Evolutionary conservation across 495 filamentous ascomycete genomes (phyloP).

Genomic region (Xylaria acuta): DNA sequence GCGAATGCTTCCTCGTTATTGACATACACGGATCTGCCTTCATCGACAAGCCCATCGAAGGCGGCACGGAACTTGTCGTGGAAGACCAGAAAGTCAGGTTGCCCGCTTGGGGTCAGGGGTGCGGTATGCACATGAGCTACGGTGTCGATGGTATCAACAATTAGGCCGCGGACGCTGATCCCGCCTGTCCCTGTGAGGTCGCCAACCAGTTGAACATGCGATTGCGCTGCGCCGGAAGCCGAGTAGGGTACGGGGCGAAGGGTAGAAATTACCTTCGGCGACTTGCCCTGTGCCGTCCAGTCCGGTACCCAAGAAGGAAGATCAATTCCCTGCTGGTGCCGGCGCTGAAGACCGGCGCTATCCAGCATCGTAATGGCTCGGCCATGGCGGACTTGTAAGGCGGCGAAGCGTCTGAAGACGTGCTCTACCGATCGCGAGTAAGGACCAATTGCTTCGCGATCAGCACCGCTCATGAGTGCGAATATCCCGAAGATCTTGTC

Average conservation of each 20-base stretch:
- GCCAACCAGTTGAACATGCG: background rate
- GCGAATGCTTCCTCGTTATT: background rate
- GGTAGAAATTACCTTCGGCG: background rate
- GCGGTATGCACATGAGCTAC: background rate
- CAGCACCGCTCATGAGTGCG: background rate
- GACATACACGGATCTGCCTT: background rate
- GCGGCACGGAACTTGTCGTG: background rate
- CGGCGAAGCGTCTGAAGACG: background rate
- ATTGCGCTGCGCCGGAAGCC: no score
- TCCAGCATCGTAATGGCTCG: background rate
- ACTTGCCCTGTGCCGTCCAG: no score
- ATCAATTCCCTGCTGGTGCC: background rate
- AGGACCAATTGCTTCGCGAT: background rate
- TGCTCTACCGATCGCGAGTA: background rate
- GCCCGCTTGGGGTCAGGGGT: background rate
- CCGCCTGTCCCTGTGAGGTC: background rate
- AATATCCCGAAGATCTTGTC: conserved; percentile 1
- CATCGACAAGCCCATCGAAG: background rate
- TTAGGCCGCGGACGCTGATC: background rate
- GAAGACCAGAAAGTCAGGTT: background rate
- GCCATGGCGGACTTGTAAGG: background rate
- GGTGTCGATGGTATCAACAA: background rate
- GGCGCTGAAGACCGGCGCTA: background rate
- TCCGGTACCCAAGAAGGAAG: no score
- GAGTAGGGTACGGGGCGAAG: no score